Percentiles rank a stretch among this genome's conserved stretches.
Evolutionary conservation across 2,329 filamentous ascomycete genomes (phyloP).

Genomic region (Triangularia setosa): DNA sequence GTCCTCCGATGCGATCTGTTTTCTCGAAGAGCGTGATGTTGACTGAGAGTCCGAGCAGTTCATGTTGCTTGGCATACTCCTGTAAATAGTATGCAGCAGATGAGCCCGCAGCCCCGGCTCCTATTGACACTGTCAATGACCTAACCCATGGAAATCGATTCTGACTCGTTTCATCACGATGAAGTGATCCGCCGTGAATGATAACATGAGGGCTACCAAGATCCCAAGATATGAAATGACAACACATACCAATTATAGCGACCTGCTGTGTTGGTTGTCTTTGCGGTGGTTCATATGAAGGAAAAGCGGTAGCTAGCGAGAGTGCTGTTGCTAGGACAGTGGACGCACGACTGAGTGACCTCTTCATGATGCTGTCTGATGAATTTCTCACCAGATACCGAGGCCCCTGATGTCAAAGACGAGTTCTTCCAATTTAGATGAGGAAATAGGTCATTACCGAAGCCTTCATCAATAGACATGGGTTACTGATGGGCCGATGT

Average conservation of each 20-base stretch:
- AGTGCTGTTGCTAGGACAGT: constrained; percentile 6
- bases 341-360: background rate
- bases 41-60: constrained; percentile 49
- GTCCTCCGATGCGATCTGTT: constrained; percentile 72
- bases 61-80: constrained; percentile 57
- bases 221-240: too few relatives aligned
- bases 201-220: too few relatives aligned
- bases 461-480: background rate
- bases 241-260: constrained; percentile 31
- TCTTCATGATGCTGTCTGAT: constrained; percentile 11
- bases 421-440: too few relatives aligned
- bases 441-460: background rate
- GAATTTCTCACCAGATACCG: background rate
- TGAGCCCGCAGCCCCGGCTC: constrained; percentile 83
- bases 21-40: constrained; percentile 90
- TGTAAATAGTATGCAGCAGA: constrained; percentile 81
- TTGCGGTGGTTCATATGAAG: background rate
- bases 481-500: background rate
- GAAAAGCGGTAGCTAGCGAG: background rate
- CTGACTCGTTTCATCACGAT: too few relatives aligned
- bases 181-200: too few relatives aligned
- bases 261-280: constrained; percentile 24
- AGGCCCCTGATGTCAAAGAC: background rate
- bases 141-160: background rate
- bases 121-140: constrained; percentile 41